These are phyloP conservation scores for Gyrodon lividus DNA, from an alignment of 768 basidiomycete genomes.

Conservation along the genomic window DNA sequence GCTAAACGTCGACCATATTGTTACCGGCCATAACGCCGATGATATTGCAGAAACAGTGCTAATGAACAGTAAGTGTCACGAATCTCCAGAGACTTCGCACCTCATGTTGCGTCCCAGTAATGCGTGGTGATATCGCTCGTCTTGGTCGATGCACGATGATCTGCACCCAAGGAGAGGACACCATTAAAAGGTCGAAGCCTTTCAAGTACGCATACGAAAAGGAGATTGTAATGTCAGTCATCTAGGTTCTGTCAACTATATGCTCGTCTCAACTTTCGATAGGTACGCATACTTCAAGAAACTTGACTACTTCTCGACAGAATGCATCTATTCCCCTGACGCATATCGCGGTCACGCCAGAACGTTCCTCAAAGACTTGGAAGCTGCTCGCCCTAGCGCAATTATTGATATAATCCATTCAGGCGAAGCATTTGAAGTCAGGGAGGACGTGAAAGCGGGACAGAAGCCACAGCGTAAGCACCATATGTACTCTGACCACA, in stretches of 20 bases:
- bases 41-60: conserved; percentile 98
- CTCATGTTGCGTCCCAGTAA: conserved; percentile 54
- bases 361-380: conserved; percentile 91
- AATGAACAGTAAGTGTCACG: conserved; percentile 83
- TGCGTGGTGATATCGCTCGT: conserved; percentile 96
- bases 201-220: conserved; percentile 99
- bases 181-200: conserved; percentile 96
- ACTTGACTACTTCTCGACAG: conserved; percentile 97
- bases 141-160: conserved; percentile 92
- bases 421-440: conserved; percentile 87
- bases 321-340: conserved; percentile 98
- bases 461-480: conserved; percentile 83
- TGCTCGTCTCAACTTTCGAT: conserved; percentile 9
- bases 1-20: conserved; percentile 92
- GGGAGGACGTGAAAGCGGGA: conserved; percentile 77
- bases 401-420: conserved; percentile 99
- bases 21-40: conserved; percentile 98
- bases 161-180: conserved; percentile 94
- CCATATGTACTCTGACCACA: background rate
- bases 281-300: conserved; percentile 99
- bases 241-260: background rate
- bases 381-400: conserved; percentile 89
- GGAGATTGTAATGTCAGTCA: conserved; percentile 92
- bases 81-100: background rate
- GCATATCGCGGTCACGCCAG: conserved; percentile 97